These are phyloP conservation scores for Elsinoe australis DNA, from an alignment of 2,329 filamentous ascomycete species.

Conservation along the genomic window DNA sequence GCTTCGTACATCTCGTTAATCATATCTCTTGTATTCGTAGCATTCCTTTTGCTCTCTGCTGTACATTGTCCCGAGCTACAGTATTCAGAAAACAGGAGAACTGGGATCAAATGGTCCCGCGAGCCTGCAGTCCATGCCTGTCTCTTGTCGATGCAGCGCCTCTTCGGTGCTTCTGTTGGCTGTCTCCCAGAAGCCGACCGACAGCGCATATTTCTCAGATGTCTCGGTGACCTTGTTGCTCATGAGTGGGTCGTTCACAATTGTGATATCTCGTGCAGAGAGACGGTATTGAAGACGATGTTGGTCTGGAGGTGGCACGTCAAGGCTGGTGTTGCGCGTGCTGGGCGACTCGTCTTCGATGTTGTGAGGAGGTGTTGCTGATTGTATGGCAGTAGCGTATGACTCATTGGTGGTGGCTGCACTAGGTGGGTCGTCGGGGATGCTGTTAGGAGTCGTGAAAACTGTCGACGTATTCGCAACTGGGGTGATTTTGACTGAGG, in stretches of 20 bases:
- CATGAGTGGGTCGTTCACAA: conserved; percentile 8
- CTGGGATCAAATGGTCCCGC: conserved; percentile 10
- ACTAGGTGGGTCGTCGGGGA: background rate
- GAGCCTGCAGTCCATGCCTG: conserved; percentile 11
- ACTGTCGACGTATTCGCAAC: background rate
- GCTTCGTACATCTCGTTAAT: too few species aligned
- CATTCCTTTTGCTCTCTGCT: too few species aligned
- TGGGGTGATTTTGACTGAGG: background rate
- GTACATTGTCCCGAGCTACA: too few species aligned
- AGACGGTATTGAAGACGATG: conserved; percentile 4
- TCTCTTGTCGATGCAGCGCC: conserved; percentile 3
- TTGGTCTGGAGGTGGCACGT: background rate
- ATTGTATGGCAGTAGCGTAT: conserved; percentile 3
- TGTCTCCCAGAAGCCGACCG: conserved; percentile 9
- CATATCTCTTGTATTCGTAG: too few species aligned
- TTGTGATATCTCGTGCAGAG: conserved; percentile 8
- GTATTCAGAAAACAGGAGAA: conserved; percentile 14
- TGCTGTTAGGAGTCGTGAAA: background rate
- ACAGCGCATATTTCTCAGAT: conserved; percentile 6
- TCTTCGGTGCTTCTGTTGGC: background rate
- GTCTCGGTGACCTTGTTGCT: conserved; percentile 13
- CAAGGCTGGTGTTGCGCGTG: conserved; percentile 2
- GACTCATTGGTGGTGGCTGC: conserved; percentile 3
- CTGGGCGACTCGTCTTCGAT: conserved; percentile 3
- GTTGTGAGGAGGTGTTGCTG: background rate